Base-by-base conservation (phyloP, 208 protist genomes). In the Herpetomonas tarakana region DNA sequence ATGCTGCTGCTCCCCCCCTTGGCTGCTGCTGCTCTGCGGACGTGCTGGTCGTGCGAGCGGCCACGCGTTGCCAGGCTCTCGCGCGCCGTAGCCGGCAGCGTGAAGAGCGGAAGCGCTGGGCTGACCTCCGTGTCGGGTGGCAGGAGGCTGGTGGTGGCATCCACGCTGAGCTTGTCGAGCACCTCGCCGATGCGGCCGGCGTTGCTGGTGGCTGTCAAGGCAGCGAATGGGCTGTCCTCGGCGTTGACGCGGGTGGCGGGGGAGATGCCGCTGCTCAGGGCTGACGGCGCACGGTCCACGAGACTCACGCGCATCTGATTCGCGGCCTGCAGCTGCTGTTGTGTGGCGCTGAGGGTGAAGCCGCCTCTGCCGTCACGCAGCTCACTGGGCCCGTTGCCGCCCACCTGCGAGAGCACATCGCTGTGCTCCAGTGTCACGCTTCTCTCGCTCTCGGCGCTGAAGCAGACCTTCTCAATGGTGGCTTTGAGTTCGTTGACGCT, bases 381-480 rank as follows among this genome's bases (percentile, higher is more conserved):
- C 35, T 41, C 35, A 14, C 35, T 41, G 35, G 35, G 35, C 35
- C 14, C 9, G 6, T 6, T 14, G 6, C 35, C 35, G 35, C 9
- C 35, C 35, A 14, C 35, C 35, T 41, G 35, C 9, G 35, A 41
- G 6, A 41, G 35, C 35, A 41, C 14, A 41, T 41, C 35, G 35
- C 35, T 41, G 35, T 41, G 35, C 9, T 41, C 35, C 35, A 41
- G 6, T 6, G 35, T 2, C 44, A 38, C 19, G 25, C 26, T 62
- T 18, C 19, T 28, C 25, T 22, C 44, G 45, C 57, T 62, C 11
- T 52, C 7, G 7, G 19, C 57, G 27, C 52, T 58, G 60, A 81
- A 81, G 65, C 70, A 81, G 9, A 69, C 61, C 21, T 54, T 49
- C 22, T 72, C 68, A 31, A 86, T 74, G 14, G 64, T 47, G n/a